Conservation (phyloP, 768 basidiomycete genomes). For the Boletus sensibilis region DNA sequence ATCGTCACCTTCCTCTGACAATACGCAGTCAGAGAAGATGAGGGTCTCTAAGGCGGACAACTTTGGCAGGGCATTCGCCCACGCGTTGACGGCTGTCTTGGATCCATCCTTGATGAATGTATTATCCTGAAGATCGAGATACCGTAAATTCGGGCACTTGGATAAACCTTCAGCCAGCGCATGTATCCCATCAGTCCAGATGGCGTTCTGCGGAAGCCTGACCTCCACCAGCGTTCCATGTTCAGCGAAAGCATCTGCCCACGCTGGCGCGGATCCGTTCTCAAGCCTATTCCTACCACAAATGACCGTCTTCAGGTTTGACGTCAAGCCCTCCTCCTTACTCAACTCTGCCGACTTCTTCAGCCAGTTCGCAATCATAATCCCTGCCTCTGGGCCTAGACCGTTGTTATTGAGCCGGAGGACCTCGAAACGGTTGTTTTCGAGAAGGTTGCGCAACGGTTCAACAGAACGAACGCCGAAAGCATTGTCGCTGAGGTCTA, state of each 20-base stretch:
- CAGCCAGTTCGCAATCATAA: conserved; percentile 81
- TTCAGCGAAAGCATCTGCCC: conserved; percentile 86
- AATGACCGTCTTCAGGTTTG: conserved; percentile 75
- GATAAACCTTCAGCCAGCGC: conserved; percentile 74
- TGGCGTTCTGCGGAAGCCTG: conserved; percentile 97
- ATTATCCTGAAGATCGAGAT: conserved; percentile 93
- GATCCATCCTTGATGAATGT: conserved; percentile 71
- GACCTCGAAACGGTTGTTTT: conserved; percentile 72
- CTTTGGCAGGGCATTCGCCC: conserved; percentile 61
- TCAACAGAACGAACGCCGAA: conserved; percentile 95
- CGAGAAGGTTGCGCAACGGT: conserved; percentile 88
- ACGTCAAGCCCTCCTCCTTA: conserved; percentile 61
- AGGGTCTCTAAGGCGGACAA: conserved; percentile 77
- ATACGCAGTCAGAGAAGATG: conserved; percentile 89
- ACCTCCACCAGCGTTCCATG: conserved; percentile 83
- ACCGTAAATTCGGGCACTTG: conserved; percentile 60
- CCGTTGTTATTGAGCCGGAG: conserved; percentile 97
- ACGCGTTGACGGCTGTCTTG: conserved; percentile 52
- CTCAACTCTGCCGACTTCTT: conserved; percentile 69
- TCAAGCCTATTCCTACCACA: conserved; percentile 97
- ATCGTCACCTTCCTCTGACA: conserved; percentile 71
- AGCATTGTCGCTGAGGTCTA: conserved; percentile 94
- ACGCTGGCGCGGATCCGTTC: conserved; percentile 77
- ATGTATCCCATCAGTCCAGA: conserved; percentile 86
- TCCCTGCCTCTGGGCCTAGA: conserved; percentile 86